Base-by-base conservation (phyloP, 2,329 filamentous ascomycete species). In the Calonectria hawksworthii region DNA sequence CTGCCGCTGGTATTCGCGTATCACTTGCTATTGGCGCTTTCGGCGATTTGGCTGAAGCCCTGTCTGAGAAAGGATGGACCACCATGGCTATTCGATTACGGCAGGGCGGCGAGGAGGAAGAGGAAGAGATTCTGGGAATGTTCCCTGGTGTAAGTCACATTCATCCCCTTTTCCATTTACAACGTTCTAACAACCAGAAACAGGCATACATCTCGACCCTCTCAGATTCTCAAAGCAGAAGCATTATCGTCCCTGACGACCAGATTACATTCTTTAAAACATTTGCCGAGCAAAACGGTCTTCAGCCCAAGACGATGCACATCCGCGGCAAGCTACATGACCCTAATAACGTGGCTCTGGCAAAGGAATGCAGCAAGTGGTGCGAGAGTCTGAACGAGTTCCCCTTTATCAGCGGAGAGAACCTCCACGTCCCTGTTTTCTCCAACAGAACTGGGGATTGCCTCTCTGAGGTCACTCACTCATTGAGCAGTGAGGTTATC, bases 291-390 rank as follows among this genome's bases (percentile, higher is more conserved):
- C 36, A 68, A 21, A 47, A 72, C 23, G 73, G 76, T 2, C 73
- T 75, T n/a, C 70, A 66, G n/a, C 71, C 73, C 21, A 76, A 74
- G 63, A 67, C 72, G 36, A 65, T 78, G 36, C 76, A 78, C n/a
- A 76, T 78, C 38, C 71, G 73, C 18, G 71, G 76, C 61, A 76
- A 75, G 7, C 68, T 77, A 18, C 76, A 78, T 36, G 72, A 78
- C 36, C 67, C 66, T 9, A 71, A 74, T 10, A 78, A 76, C 47
- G 11, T 28, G 9, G 14, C 14, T 30, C 50, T 78, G 4, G 76
- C 70, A 6, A 65, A 72, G 16, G 52, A 75, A 18, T 76, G 75
- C 64, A 68, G 56, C 63, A 67, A 76, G 13, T 70, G 74, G 59
- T 72, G 51, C 54, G 65, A 70, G 28, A 32, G 23, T 2, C 30